Percentiles rank a stretch among this genome's conserved stretches.
These are phyloP conservation scores for Aspergillus saccharolyticus DNA, from an alignment of 495 filamentous ascomycete genomes.

Conservation along the genomic window DNA sequence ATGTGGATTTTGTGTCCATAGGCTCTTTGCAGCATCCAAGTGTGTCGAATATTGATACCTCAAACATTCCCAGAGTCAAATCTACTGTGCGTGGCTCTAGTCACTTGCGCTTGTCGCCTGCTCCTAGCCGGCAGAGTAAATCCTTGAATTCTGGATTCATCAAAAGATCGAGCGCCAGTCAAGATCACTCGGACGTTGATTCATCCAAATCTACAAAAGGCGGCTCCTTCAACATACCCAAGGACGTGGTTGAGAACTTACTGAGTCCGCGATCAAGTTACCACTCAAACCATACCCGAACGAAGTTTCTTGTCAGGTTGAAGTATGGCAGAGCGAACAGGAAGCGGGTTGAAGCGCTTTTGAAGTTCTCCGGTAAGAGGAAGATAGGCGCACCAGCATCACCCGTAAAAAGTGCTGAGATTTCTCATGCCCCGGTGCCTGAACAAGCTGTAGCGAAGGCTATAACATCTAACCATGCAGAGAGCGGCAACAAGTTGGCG, in stretches of 20 bases:
- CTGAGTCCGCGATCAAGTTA: neutral
- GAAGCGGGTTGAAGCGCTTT: slow-evolving; percentile 39
- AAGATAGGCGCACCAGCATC: slow-evolving; percentile 26
- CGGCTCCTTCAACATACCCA: neutral
- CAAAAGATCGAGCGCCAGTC: neutral
- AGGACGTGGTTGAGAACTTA: neutral
- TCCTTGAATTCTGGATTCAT: slow-evolving; percentile 1
- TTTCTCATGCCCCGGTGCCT: slow-evolving; percentile 12
- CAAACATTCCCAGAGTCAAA: slow-evolving; percentile 15
- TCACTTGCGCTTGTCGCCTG: slow-evolving; percentile 8
- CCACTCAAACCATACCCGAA: slow-evolving; percentile 4
- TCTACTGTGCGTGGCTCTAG: slow-evolving; percentile 5
- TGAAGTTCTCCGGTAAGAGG: slow-evolving; percentile 42
- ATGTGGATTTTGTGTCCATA: slow-evolving; percentile 19
- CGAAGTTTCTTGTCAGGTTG: slow-evolving; percentile 30
- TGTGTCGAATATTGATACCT: slow-evolving; percentile 7
- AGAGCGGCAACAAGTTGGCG: slow-evolving; percentile 7
- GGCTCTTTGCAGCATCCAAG: slow-evolving; percentile 12
- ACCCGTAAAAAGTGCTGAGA: slow-evolving; percentile 27
- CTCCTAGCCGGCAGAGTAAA: slow-evolving; percentile 10
- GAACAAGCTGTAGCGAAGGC: slow-evolving; percentile 7
- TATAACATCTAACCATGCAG: slow-evolving; percentile 6
- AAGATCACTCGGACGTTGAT: neutral
- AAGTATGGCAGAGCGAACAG: slow-evolving; percentile 40
- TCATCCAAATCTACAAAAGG: slow-evolving; percentile 4